phyloP scores from a whole-genome alignment of 106 monocot species.

The Dendrobium nobile region DNA sequence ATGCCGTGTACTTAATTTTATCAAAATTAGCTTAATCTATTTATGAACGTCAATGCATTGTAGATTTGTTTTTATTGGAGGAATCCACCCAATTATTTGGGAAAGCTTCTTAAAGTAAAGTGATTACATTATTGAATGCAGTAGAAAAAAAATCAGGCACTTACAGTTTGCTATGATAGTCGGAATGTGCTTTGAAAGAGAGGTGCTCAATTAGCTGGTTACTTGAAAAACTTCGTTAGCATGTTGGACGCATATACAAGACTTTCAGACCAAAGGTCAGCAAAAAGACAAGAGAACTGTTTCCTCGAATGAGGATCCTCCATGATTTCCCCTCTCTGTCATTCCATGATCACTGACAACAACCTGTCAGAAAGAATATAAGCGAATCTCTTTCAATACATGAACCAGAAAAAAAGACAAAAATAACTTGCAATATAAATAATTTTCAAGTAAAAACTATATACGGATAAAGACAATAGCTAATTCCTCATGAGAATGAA shows the following conservation, averaged over 20 bases:
- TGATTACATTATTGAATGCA: background rate
- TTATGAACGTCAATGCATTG: too few relatives aligned
- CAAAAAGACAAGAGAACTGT: constrained; percentile 78
- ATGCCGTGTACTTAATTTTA: background rate
- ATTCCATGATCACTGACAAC: constrained; percentile 98
- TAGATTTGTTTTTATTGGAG: background rate
- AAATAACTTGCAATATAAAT: background rate
- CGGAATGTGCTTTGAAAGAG: background rate
- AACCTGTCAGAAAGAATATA: constrained; percentile 37
- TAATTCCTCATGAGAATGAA: background rate
- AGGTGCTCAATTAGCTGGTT: constrained; percentile 12
- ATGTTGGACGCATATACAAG: constrained; percentile 11
- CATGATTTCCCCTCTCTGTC: constrained; percentile 92
- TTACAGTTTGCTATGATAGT: background rate
- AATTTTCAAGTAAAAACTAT: background rate
- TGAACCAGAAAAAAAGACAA: background rate
- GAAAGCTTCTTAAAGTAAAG: too few relatives aligned
- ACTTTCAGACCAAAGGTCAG: constrained; percentile 26
- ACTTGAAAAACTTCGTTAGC: constrained; percentile 55
- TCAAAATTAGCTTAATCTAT: background rate
- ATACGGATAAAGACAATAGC: background rate
- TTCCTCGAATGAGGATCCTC: constrained; percentile 97
- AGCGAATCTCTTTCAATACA: background rate
- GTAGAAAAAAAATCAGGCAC: background rate
- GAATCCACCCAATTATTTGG: background rate